phyloP scores from a whole-genome alignment of 305 asterid species.

The Fraxinus velutina region DNA sequence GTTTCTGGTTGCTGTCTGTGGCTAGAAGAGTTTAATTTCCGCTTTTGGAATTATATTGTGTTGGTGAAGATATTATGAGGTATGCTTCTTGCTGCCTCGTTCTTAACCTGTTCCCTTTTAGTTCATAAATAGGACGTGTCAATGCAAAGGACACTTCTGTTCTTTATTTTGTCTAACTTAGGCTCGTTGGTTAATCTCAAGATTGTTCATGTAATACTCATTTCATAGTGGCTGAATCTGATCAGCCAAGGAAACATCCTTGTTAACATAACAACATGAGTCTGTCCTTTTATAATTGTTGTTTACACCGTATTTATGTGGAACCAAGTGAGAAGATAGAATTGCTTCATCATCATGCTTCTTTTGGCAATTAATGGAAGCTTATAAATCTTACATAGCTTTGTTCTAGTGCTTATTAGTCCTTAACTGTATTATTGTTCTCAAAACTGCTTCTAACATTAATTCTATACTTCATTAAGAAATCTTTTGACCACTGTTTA shows the following conservation, averaged over 20 bases:
- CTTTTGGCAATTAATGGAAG: neutral
- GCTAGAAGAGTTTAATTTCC: constrained; percentile 28
- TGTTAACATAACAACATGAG: neutral
- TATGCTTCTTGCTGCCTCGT: constrained; percentile 22
- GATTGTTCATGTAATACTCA: neutral
- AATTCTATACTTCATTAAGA: neutral
- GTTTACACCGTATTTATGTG: neutral
- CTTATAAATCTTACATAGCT: neutral
- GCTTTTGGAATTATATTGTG: constrained; percentile 19
- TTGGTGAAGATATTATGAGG: constrained; percentile 28
- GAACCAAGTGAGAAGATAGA: neutral
- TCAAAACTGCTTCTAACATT: neutral
- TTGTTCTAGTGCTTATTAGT: neutral
- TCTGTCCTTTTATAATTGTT: neutral
- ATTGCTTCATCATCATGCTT: neutral
- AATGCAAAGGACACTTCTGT: neutral
- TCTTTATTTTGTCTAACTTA: neutral
- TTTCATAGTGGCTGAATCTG: constrained; percentile 4
- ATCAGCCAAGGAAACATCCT: neutral
- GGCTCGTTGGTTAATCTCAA: neutral
- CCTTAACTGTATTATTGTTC: neutral
- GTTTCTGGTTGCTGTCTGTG: constrained; percentile 53
- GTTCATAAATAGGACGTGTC: neutral
- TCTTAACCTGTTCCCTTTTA: neutral
- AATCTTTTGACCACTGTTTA: neutral